Conservation (phyloP, 2,329 filamentous ascomycete species). For the Trichothecium sympodiale region DNA sequence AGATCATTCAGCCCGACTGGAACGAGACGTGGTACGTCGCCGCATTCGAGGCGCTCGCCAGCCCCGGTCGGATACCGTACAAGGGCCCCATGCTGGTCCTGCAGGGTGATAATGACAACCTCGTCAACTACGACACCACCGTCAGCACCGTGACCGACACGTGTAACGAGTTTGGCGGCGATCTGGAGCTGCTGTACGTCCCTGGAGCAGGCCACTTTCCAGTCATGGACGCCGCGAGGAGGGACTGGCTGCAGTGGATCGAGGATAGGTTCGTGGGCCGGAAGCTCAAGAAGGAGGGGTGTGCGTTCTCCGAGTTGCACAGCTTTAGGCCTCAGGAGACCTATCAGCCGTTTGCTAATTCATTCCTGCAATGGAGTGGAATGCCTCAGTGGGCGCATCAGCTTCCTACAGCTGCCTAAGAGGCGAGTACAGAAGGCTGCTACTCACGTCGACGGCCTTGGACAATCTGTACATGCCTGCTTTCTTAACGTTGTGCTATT, state of each 20-base stretch:
- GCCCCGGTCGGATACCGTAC: not conserved
- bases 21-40: constrained; percentile 1
- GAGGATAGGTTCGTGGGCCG: constrained; percentile 8
- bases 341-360: constrained; percentile 1
- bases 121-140: constrained; percentile 6
- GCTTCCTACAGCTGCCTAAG: not conserved
- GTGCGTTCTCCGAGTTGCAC: constrained; percentile 3
- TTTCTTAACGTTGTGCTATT: too few species aligned
- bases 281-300: not conserved
- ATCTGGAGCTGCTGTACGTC: constrained; percentile 9
- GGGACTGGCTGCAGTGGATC: constrained; percentile 10
- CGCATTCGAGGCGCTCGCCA: constrained; percentile 1
- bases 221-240: constrained; percentile 5
- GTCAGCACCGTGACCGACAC: constrained; percentile 6
- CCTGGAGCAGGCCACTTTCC: constrained; percentile 7
- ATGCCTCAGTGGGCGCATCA: not conserved
- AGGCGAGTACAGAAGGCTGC: too few species aligned
- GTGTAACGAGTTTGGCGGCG: constrained; percentile 3
- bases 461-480: too few species aligned
- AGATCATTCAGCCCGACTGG: not conserved
- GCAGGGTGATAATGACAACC: constrained; percentile 14
- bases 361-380: constrained; percentile 1
- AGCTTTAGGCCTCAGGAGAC: constrained; percentile 6
- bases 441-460: too few species aligned
- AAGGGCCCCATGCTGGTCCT: not conserved